Conservation (phyloP, 2,329 filamentous ascomycete genomes). For the Aspergillus arachidicola region DNA sequence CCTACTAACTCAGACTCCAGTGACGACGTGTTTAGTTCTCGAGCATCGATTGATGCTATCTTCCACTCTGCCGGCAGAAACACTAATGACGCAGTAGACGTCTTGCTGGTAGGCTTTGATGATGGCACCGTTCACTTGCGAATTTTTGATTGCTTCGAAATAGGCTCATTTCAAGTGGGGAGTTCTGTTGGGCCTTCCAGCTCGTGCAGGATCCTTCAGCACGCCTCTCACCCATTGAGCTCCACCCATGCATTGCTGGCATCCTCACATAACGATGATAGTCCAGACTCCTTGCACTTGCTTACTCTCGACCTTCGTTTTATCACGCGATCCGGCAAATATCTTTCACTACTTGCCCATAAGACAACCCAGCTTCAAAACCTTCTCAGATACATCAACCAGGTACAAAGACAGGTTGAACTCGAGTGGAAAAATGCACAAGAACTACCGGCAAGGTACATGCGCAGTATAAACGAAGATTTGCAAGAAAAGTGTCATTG, state of each 20-base stretch:
- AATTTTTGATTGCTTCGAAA: slow-evolving; percentile 83
- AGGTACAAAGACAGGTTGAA: slow-evolving; percentile 76
- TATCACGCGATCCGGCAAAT: slow-evolving; percentile 71
- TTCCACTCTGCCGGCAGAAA: slow-evolving; percentile 65
- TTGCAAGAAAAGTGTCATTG: slow-evolving; percentile 67
- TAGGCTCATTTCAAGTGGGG: slow-evolving; percentile 60
- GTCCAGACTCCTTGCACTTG: slow-evolving; percentile 56
- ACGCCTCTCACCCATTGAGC: slow-evolving; percentile 71
- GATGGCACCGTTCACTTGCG: slow-evolving; percentile 74
- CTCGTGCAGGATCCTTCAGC: slow-evolving; percentile 52
- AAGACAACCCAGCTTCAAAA: slow-evolving; percentile 89
- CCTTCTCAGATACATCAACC: slow-evolving; percentile 78
- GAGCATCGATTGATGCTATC: slow-evolving; percentile 69
- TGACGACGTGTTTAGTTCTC: slow-evolving; percentile 67
- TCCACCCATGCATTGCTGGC: slow-evolving; percentile 77
- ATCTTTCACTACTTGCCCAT: slow-evolving; percentile 80
- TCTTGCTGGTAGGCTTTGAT: slow-evolving; percentile 73
- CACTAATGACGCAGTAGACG: slow-evolving; percentile 74
- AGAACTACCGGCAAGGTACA: slow-evolving; percentile 76
- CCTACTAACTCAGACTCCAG: slow-evolving; percentile 34
- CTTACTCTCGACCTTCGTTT: slow-evolving; percentile 83
- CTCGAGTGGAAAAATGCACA: slow-evolving; percentile 82
- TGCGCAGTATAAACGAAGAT: slow-evolving; percentile 75
- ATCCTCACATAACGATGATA: slow-evolving; percentile 34
- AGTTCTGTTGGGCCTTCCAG: slow-evolving; percentile 40